Evolutionary conservation across 2,329 filamentous ascomycete species (phyloP).

Genomic region (Elsinoe perseae): DNA sequence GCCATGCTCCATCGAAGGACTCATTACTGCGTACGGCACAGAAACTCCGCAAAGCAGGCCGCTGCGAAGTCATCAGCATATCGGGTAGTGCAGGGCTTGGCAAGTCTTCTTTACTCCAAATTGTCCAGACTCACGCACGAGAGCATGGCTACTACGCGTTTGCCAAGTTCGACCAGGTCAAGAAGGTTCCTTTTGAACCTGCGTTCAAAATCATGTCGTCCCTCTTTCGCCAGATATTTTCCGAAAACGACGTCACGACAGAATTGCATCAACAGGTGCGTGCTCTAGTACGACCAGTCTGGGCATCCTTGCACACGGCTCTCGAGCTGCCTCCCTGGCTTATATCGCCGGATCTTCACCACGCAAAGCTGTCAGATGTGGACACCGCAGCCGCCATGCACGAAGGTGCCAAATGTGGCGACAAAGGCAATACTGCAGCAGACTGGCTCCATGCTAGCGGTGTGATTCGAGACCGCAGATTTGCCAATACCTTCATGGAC

Average conservation of each 20-base stretch:
- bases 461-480: slow-evolving; percentile 52
- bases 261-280: slow-evolving; percentile 54
- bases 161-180: slow-evolving; percentile 53
- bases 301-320: slow-evolving; percentile 49
- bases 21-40: slow-evolving; percentile 35
- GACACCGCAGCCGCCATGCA: background rate
- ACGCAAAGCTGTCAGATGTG: slow-evolving; percentile 1
- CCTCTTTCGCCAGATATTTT: slow-evolving; percentile 57
- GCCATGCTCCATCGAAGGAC: slow-evolving; percentile 12
- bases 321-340: slow-evolving; percentile 63
- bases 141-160: slow-evolving; percentile 53
- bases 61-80: slow-evolving; percentile 54
- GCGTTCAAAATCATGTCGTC: slow-evolving; percentile 54
- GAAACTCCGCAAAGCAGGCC: slow-evolving; percentile 45
- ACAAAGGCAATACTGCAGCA: slow-evolving; percentile 29
- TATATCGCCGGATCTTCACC: slow-evolving; percentile 26
- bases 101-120: slow-evolving; percentile 54
- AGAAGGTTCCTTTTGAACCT: slow-evolving; percentile 54
- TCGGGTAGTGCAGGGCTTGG: slow-evolving; percentile 51
- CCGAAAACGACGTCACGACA: slow-evolving; percentile 54
- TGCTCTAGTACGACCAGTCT: slow-evolving; percentile 49
- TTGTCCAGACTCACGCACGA: slow-evolving; percentile 49
- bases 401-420: slow-evolving; percentile 17
- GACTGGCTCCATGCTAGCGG: slow-evolving; percentile 42
- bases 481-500: slow-evolving; percentile 84